A percentile compares a stretch with the other conserved stretches of the same genome.
phyloP scores from a whole-genome alignment of 2,329 filamentous ascomycete genomes.

The Fusarium austroafricanum region DNA sequence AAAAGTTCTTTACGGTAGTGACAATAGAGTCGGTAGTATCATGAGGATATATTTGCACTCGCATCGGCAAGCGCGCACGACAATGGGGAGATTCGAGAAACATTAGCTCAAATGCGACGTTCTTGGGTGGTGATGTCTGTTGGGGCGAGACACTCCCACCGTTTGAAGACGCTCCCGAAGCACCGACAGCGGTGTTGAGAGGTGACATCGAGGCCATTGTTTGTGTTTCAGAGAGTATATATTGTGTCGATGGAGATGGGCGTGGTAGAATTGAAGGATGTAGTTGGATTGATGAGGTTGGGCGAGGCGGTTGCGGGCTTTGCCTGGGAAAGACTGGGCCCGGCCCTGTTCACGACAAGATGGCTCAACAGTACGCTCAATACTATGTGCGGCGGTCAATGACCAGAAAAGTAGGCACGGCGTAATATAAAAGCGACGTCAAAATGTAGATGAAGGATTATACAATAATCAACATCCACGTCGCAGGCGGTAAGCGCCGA shows the following conservation, averaged over 20 bases:
- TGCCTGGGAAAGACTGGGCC: constrained; percentile 47
- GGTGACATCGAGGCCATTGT: constrained; percentile 63
- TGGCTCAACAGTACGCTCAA: constrained; percentile 45
- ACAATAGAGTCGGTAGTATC: constrained; percentile 98
- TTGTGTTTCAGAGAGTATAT: constrained; percentile 44
- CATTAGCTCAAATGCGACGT: constrained; percentile 82
- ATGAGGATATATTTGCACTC: constrained; percentile 92
- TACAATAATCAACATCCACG: constrained; percentile 47
- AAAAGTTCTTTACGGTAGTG: constrained; percentile 98
- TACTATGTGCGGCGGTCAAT: constrained; percentile 42
- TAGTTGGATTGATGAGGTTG: constrained; percentile 37
- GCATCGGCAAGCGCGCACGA: constrained; percentile 82
- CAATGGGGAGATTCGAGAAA: constrained; percentile 75
- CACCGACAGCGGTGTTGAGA: constrained; percentile 50
- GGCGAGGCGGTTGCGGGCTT: constrained; percentile 50
- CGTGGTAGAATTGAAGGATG: constrained; percentile 34
- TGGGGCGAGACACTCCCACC: constrained; percentile 61
- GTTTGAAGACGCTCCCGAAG: constrained; percentile 53
- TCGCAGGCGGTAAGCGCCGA: constrained; percentile 52
- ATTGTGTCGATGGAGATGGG: constrained; percentile 42
- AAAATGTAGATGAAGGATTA: constrained; percentile 40
- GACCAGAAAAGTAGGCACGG: constrained; percentile 39
- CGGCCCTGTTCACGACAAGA: constrained; percentile 44
- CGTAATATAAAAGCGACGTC: constrained; percentile 30
- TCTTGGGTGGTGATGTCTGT: constrained; percentile 69